phyloP scores from a whole-genome alignment of 306 rosid species.

The Mimosa bimucronata region DNA sequence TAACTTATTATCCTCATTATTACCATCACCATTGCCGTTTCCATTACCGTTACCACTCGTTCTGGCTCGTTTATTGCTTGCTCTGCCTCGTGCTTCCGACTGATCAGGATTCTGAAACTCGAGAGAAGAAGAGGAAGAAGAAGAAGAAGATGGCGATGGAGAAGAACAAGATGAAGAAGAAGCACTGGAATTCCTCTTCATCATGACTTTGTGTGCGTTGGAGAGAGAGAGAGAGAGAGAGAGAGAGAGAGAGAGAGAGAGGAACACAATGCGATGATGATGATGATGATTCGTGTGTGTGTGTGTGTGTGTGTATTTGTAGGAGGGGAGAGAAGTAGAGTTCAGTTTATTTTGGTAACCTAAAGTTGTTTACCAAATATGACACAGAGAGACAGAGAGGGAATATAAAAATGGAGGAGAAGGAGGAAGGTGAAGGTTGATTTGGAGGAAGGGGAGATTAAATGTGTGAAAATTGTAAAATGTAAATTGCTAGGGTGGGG shows the following conservation, averaged over 20 bases:
- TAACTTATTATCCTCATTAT: neutral
- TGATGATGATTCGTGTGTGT: neutral
- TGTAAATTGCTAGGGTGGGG: neutral
- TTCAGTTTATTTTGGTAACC: constrained; percentile 51
- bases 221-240: neutral
- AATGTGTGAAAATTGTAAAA: neutral
- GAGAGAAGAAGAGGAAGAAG: neutral
- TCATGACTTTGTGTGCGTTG: neutral
- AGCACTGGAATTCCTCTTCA: constrained; percentile 11
- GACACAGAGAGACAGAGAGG: constrained; percentile 11
- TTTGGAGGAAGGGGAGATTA: neutral
- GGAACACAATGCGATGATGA: neutral
- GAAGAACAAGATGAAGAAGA: neutral
- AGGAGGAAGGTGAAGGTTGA: neutral
- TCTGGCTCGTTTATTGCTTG: neutral
- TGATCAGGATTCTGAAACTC: constrained; percentile 22
- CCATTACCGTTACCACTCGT: neutral
- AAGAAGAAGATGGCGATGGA: neutral
- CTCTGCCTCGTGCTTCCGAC: neutral
- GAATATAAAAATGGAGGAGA: neutral
- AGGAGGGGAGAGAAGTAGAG: neutral
- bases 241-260: neutral
- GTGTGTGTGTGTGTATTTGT: neutral
- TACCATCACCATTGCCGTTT: neutral
- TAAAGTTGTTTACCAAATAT: constrained; percentile 68